Conservation (phyloP, 2,329 filamentous ascomycete genomes). For the Niveomyces coronatus region DNA sequence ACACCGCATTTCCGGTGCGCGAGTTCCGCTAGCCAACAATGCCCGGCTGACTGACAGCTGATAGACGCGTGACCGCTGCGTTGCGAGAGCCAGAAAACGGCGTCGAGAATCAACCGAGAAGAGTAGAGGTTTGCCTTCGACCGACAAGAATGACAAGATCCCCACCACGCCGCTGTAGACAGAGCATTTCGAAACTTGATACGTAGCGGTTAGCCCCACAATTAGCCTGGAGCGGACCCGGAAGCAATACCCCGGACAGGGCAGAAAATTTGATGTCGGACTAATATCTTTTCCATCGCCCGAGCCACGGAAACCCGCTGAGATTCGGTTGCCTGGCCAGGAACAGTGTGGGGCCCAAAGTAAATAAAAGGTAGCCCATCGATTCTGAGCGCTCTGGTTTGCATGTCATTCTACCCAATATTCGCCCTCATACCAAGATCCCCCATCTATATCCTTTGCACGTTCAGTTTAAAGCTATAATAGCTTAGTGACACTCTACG, state of each 20-base stretch:
- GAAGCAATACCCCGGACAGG: conserved; percentile 2
- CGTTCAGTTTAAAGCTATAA: conserved; percentile 15
- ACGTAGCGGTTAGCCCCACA: not conserved
- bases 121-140: conserved; percentile 6
- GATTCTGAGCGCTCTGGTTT: conserved; percentile 9
- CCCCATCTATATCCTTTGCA: conserved; percentile 8
- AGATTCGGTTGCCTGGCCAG: conserved; percentile 32
- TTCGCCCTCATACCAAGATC: conserved; percentile 13
- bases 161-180: conserved; percentile 2
- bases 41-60: not conserved
- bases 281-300: conserved; percentile 10
- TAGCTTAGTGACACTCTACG: conserved; percentile 14
- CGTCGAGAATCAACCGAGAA: not conserved
- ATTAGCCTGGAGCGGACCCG: not conserved
- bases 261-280: not conserved
- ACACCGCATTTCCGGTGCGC: too few species aligned
- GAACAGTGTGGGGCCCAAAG: conserved; percentile 24
- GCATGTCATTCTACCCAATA: conserved; percentile 19
- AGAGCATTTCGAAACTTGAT: too few species aligned
- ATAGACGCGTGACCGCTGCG: conserved; percentile 1
- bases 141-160: conserved; percentile 5
- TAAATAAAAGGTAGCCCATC: conserved; percentile 35
- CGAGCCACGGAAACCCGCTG: too few species aligned
- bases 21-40: too few species aligned
- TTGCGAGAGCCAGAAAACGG: conserved; percentile 4